These are phyloP conservation scores for Sphaerulina vaccinii DNA, from an alignment of 2,329 filamentous ascomycete species.

Conservation along the genomic window DNA sequence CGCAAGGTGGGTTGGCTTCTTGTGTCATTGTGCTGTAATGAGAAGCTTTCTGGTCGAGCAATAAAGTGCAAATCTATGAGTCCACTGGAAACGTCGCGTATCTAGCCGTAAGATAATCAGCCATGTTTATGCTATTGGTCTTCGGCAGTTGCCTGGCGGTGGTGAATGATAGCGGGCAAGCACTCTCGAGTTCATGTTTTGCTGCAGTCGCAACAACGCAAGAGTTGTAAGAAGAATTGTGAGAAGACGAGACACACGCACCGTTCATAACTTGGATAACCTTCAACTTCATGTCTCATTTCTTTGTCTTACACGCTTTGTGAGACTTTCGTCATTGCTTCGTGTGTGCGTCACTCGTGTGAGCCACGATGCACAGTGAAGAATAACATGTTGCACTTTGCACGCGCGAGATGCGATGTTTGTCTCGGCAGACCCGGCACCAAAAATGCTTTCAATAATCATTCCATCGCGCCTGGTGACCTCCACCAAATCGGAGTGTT, in stretches of 20 bases:
- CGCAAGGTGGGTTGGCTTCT: neutral
- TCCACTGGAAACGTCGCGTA: neutral
- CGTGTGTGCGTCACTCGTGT: slow-evolving; percentile 6
- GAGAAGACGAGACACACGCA: no score
- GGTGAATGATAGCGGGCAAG: neutral
- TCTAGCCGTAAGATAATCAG: slow-evolving; percentile 8
- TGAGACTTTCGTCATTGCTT: neutral
- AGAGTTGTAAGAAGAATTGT: neutral
- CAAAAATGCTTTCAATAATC: neutral
- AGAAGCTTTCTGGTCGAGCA: no score
- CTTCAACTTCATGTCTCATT: slow-evolving; percentile 1
- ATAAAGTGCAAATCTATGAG: no score
- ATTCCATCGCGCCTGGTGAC: neutral
- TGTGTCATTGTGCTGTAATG: no score
- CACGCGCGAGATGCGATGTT: neutral
- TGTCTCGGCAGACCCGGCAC: neutral
- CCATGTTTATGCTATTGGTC: neutral
- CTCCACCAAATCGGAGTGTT: neutral
- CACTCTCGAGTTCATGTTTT: neutral
- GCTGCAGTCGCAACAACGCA: neutral
- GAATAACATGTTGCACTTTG: slow-evolving; percentile 1
- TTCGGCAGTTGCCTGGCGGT: neutral
- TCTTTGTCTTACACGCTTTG: slow-evolving; percentile 10
- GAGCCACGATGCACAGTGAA: slow-evolving; percentile 3
- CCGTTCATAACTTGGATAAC: slow-evolving; percentile 1